Percentiles rank a stretch among this genome's conserved stretches.
Conservation (phyloP, 2,329 filamentous ascomycete species). For the Trichoderma oligosporum region DNA sequence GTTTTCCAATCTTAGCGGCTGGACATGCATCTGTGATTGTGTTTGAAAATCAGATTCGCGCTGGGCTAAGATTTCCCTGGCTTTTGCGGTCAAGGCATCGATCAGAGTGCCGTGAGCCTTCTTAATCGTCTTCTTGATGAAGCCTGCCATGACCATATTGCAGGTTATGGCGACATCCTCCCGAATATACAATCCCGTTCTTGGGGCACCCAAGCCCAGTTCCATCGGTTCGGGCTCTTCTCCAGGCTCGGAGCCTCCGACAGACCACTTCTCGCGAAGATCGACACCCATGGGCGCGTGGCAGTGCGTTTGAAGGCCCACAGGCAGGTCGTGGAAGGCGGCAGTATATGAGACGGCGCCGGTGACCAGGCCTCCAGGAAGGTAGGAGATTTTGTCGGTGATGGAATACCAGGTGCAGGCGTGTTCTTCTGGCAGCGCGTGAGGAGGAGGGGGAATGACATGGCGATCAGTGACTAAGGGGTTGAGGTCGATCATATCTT, state of each 20-base stretch:
- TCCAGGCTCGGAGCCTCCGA: constrained; percentile 67
- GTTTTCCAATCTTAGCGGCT: neutral
- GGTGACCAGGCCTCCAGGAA: constrained; percentile 62
- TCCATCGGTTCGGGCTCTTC: constrained; percentile 64
- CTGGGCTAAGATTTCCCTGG: neutral
- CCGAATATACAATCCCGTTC: constrained; percentile 70
- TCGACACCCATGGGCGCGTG: constrained; percentile 80
- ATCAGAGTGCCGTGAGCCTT: constrained; percentile 70
- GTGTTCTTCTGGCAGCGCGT: constrained; percentile 67
- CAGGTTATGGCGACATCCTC: constrained; percentile 81
- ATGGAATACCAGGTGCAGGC: constrained; percentile 73
- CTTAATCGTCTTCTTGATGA: constrained; percentile 79
- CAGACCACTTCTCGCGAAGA: constrained; percentile 72
- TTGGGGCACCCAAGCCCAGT: constrained; percentile 61
- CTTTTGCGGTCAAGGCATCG: constrained; percentile 50
- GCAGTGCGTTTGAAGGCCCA: constrained; percentile 75
- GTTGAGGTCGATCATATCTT: constrained; percentile 83
- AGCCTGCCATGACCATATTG: constrained; percentile 69
- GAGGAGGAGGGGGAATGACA: constrained; percentile 61
- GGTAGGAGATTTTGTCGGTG: constrained; percentile 71
- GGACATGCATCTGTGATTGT: too few relatives aligned
- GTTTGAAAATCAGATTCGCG: too few relatives aligned
- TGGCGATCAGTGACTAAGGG: constrained; percentile 72
- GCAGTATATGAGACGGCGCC: constrained; percentile 73
- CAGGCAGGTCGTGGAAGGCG: constrained; percentile 70